Evolutionary conservation across 768 basidiomycete species (phyloP).

Genomic region (Phlegmacium glaucopus): DNA sequence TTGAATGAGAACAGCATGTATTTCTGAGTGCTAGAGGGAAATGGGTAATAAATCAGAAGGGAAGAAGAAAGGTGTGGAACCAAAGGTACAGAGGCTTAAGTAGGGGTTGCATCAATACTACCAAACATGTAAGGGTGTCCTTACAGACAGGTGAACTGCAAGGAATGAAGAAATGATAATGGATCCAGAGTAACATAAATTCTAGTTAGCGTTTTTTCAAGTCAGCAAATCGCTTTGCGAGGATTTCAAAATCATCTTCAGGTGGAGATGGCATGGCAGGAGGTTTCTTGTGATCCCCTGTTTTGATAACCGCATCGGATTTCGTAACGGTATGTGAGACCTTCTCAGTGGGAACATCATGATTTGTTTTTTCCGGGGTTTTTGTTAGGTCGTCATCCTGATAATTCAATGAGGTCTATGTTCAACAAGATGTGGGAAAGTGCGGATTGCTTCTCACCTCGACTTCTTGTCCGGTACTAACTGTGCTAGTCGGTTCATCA

Average conservation of each 20-base stretch:
- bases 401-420: conserved; percentile 2
- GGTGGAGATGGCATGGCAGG: conserved; percentile 25
- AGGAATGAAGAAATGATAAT: not conserved
- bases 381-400: conserved; percentile 4
- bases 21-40: too few relatives aligned
- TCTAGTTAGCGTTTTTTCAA: conserved; percentile 69
- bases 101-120: too few relatives aligned
- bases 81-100: too few relatives aligned
- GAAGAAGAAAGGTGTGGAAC: too few relatives aligned
- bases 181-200: not conserved
- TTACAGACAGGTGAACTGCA: too few relatives aligned
- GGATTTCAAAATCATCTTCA: conserved; percentile 71
- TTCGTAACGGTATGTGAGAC: not conserved
- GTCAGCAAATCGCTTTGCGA: conserved; percentile 79
- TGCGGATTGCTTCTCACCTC: conserved; percentile 28
- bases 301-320: conserved; percentile 16
- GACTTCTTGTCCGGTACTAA: conserved; percentile 22
- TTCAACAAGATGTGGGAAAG: not conserved
- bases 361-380: conserved; percentile 2
- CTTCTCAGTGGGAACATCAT: not conserved
- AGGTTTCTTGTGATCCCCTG: conserved; percentile 18
- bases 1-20: too few relatives aligned
- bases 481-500: conserved; percentile 5
- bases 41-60: too few relatives aligned
- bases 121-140: too few relatives aligned